Base-by-base conservation (phyloP, 805 yeast genomes). In the Saccharomyces kudriavzevii region DNA sequence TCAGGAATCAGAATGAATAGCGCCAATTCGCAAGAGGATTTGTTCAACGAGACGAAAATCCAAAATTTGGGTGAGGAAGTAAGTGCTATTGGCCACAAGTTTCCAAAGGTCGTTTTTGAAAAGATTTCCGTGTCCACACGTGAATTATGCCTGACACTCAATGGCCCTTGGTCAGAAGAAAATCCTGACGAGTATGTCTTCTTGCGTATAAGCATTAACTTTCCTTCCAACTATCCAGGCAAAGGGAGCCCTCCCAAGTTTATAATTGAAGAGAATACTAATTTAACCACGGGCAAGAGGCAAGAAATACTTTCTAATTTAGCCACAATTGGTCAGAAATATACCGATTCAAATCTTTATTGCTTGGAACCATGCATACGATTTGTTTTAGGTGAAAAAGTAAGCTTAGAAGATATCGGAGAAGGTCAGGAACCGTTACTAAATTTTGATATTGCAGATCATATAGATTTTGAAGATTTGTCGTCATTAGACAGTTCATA, bases 51-150 rank as follows among this genome's bases (percentile, higher is more conserved):
- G 20, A 55, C 61, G 5, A 58, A 65, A 10, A 77, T 81, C 3
- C 80, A 84, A 25, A 89, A 89, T 63, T 69, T 92, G 26, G 97
- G 96, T 5, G 97, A 91, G 68, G 99, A 92, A 68, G 90, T 94
- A 1, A 85, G 95, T 58, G 74, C 81, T 17, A 89, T 90, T 5
- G 96, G 96, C 2, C 90, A 85, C 60, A 88, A 87, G 60, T 90
- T 91, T 65, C 96, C 97, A 0, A 89, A 86, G 60, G 78, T 94
- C 2, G 73, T 84, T 1, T 90, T 94, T 67, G 98, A 92, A 64
- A 83, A 83, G 60, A 90, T 94, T 5, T 84, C 94, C 1, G 96
- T 92, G 0, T 82, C 95, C 0, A 85, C 96, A 0, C 97, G 98
- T 45, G 82, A 77, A 29, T 72, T 91, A 53, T 81, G 83, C 2